Base-by-base conservation (phyloP, 1,284 basidiomycete species). In the Moesziomyces sp. region DNA sequence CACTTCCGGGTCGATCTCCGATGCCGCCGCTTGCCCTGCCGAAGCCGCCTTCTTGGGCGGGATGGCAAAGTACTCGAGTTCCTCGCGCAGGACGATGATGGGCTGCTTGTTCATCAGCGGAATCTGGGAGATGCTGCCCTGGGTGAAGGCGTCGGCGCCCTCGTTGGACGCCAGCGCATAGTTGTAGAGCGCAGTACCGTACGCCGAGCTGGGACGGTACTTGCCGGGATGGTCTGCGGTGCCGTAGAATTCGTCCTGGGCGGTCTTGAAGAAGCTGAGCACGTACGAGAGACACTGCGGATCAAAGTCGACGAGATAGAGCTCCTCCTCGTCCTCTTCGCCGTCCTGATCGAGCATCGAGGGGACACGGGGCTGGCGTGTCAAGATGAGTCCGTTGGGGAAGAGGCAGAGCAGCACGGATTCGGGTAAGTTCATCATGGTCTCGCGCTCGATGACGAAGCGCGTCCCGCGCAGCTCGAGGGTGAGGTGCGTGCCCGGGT, bases 381-480 rank as follows among this genome's bases (percentile, higher is more conserved):
- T 93, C 60, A 99, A 88, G 50, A 98, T 93, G 73, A 99, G 90
- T 11, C 97, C 96, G 82, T 99, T 98, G 14, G 96, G 96, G 84
- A 99, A 99, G 58, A 99, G 88, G 85, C 96, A 98, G 50, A 99
- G 88, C 62, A 99, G 87, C 48, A 99, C 93, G 26, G 92, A 94
- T 88, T 99, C 96, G 9, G 96, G 96, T 33, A 99, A 87, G 84
- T 96, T 94, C 94, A 99, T 97, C 84, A 99, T 92, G 33, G 93
- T 94, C 86, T 98, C 96, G 77, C 97, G 89, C 86, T 99, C 97
- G 59, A 99, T 94, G 61, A 92, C 91, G 86, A 98, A 97, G 76
- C 94, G 90, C 76, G 87, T 88, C 64, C 94, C 94, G 72, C 96
- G 90, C 52, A 99, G 88, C 86, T 98, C 96, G 77, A 99, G 90